A percentile compares a stretch with the other conserved stretches of the same genome.
These are phyloP conservation scores for Eucalyptus marginata DNA, from an alignment of 345 rosid genomes.

Conservation along the genomic window DNA sequence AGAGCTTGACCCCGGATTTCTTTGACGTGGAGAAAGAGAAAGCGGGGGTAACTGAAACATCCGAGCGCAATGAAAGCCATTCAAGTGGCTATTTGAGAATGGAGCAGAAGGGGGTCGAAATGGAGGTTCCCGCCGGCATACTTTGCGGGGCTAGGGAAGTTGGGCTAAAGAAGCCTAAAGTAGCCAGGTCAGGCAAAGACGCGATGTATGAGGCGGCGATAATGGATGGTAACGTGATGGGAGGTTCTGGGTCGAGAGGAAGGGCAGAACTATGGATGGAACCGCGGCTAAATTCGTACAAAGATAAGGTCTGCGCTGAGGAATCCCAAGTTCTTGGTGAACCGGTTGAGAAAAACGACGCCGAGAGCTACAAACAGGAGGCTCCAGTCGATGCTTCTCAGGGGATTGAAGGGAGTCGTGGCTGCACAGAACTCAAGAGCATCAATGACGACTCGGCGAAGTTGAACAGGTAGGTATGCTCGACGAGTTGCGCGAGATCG, in stretches of 20 bases:
- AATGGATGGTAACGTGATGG: neutral
- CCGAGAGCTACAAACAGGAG: neutral
- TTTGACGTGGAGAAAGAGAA: neutral
- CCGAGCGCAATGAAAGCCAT: neutral
- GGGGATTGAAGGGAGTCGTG: neutral
- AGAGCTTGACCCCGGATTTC: neutral
- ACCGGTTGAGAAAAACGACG: neutral
- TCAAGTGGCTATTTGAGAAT: neutral
- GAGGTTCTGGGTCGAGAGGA: neutral
- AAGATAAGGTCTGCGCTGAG: neutral
- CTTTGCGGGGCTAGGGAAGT: neutral
- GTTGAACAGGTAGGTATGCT: neutral
- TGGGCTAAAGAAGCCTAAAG: neutral
- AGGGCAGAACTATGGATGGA: neutral
- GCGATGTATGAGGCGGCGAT: neutral
- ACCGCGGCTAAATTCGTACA: neutral
- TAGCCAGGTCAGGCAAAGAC: neutral
- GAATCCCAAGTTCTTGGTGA: neutral
- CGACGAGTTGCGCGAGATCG: conserved; percentile 59
- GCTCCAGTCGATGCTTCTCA: neutral
- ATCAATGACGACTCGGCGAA: neutral
- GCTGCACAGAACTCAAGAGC: neutral
- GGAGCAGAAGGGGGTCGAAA: neutral
- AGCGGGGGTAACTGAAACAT: neutral
- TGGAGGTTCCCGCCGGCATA: neutral